These are phyloP conservation scores for Coprinopsis sp. DNA, from an alignment of 768 basidiomycete species.

Conservation along the genomic window DNA sequence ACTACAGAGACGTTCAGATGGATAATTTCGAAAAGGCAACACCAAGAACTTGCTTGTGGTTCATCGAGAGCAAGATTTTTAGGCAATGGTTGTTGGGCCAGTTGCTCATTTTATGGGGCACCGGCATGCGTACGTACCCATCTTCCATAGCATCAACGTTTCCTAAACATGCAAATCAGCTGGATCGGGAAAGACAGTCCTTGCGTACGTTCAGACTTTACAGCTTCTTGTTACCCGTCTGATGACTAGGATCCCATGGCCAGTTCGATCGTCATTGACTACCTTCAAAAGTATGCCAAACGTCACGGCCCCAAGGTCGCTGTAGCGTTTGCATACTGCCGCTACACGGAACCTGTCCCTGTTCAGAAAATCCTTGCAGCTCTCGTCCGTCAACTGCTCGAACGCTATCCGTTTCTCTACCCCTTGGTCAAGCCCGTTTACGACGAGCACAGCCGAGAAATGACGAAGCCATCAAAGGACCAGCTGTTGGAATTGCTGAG, in stretches of 20 bases:
- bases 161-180: neutral
- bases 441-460: neutral
- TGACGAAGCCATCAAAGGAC: neutral
- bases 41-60: neutral
- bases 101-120: neutral
- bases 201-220: neutral
- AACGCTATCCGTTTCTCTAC: too few relatives aligned
- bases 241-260: neutral
- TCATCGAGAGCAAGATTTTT: neutral
- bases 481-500: neutral
- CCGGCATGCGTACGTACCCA: neutral
- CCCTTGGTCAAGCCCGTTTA: neutral
- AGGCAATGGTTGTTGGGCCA: neutral
- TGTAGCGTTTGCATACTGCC: neutral
- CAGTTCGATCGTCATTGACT: neutral
- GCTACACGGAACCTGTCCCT: neutral
- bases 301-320: neutral
- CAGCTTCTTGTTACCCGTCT: neutral
- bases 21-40: too few relatives aligned
- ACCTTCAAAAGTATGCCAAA: neutral
- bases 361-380: neutral
- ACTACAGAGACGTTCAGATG: too few relatives aligned
- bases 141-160: neutral
- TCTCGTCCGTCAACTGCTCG: neutral
- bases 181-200: conserved; percentile 1